phyloP scores from a whole-genome alignment of 306 rosid species.

The Casuarina glauca region DNA sequence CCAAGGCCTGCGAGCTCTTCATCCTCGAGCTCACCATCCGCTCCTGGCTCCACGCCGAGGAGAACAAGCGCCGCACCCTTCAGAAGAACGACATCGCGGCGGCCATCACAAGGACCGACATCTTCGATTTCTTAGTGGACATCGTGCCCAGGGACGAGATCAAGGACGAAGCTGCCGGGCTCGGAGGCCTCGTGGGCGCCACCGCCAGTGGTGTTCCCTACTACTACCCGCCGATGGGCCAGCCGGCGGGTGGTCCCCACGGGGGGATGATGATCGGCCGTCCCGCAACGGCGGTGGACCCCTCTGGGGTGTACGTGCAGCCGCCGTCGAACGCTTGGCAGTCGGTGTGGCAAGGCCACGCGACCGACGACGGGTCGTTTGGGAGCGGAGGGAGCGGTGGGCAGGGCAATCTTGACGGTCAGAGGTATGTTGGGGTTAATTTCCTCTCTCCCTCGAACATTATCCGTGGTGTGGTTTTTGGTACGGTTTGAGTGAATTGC shows the following conservation, averaged over 20 bases:
- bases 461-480: neutral
- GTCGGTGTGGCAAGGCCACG: constrained; percentile 76
- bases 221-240: constrained; percentile 88
- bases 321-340: constrained; percentile 99
- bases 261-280: constrained; percentile 85
- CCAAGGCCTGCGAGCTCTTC: constrained; percentile 98
- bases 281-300: constrained; percentile 75
- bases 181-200: constrained; percentile 56
- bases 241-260: constrained; percentile 56
- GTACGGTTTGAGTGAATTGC: neutral
- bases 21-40: constrained; percentile 97
- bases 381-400: constrained; percentile 60
- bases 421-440: constrained; percentile 50
- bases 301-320: constrained; percentile 75
- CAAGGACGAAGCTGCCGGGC: constrained; percentile 71
- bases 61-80: constrained; percentile 86
- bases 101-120: constrained; percentile 87
- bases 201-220: constrained; percentile 84
- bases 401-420: constrained; percentile 76
- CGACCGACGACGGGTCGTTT: constrained; percentile 65
- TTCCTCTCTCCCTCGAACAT: neutral
- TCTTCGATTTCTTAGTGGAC: constrained; percentile 84
- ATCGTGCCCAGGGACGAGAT: constrained; percentile 95
- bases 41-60: constrained; percentile 99
- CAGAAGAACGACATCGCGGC: constrained; percentile 98